Percentiles rank a stretch among this genome's conserved stretches.
Evolutionary conservation across 2,329 filamentous ascomycete genomes (phyloP).

Genomic region (Trichoderma endophyticum): DNA sequence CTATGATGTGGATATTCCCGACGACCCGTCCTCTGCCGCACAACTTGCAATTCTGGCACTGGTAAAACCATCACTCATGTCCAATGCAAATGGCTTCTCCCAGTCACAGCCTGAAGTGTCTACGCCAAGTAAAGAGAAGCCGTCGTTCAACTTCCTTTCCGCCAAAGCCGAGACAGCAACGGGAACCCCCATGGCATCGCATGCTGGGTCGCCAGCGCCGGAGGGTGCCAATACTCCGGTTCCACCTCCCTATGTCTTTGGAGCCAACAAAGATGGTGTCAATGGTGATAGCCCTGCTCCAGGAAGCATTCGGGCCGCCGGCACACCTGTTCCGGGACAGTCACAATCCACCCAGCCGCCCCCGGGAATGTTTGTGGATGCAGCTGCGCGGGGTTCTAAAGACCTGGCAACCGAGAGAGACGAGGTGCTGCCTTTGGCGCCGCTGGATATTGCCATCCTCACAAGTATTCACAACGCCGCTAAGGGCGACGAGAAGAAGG

Average conservation of each 20-base stretch:
- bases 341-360: constrained; percentile 37
- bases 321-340: constrained; percentile 40
- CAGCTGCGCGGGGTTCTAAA: constrained; percentile 48
- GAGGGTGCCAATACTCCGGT: constrained; percentile 69
- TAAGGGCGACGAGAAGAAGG: constrained; percentile 86
- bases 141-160: constrained; percentile 65
- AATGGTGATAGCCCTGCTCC: constrained; percentile 53
- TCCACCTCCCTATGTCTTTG: constrained; percentile 55
- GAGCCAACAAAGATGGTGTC: constrained; percentile 41
- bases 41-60: constrained; percentile 66
- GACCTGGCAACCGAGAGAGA: constrained; percentile 69
- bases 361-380: constrained; percentile 49
- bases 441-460: constrained; percentile 85
- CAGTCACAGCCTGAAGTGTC: constrained; percentile 47
- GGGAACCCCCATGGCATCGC: constrained; percentile 78
- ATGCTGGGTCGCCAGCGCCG: constrained; percentile 81
- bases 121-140: constrained; percentile 60
- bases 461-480: constrained; percentile 85
- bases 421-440: constrained; percentile 73
- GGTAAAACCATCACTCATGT: constrained; percentile 57
- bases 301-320: constrained; percentile 49
- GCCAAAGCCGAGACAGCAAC: constrained; percentile 63
- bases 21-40: constrained; percentile 83
- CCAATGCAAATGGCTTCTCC: constrained; percentile 43
- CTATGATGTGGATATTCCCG: constrained; percentile 82